Base-by-base conservation (phyloP, 2,329 filamentous ascomycete genomes). In the Achaetomium macrosporum region DNA sequence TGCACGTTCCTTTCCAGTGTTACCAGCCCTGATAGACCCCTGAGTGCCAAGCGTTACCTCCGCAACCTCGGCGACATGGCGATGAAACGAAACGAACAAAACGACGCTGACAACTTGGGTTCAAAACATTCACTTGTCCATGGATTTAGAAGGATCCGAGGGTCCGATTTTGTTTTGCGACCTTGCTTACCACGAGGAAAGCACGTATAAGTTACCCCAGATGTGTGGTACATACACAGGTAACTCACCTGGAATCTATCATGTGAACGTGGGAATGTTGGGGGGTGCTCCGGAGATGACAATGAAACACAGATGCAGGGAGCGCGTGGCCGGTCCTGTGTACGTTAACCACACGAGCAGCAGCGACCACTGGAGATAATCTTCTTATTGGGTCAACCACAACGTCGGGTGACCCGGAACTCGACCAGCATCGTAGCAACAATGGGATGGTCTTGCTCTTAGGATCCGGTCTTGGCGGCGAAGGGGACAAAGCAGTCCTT, bases 31-130 rank as follows among this genome's bases (percentile, higher is more conserved):
- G 2, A 19, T 2, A 20, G 8, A 37, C 42, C 46, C 40, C 29
- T 44, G 13, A 19, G 20, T 31, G 47, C 36, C 25, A 39, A 48
- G 50, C 39, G 15, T 16, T 29, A 19, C 44, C 52, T 33, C 25
- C 9, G 12, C 16, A 20, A 40, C 40, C 17, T 16, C 35, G 36
- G 42, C 36, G 40, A 45, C 53, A 55, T 46, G 25, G 43, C 40
- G 35, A 46, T 56, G 57, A 59, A 59, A 59, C 57, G 51, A 57
- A 59, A 59, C 57, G 44, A 54, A 52, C 20, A 33, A 52, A 37
- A 19, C 50, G 39, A 47, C 33, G 39, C 30, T 33, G 42, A 42
- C 49, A 25, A 19, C 40, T 29, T 17, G 35, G 29, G 17, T 17
- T 44, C 42, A 12, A 52, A 53, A 52, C 54, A 51, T 43, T 49